Evolutionary conservation across 2,329 filamentous ascomycete genomes (phyloP), one percentile per base, ranked within the genome.

Genomic region (Diaporthe citri): DNA sequence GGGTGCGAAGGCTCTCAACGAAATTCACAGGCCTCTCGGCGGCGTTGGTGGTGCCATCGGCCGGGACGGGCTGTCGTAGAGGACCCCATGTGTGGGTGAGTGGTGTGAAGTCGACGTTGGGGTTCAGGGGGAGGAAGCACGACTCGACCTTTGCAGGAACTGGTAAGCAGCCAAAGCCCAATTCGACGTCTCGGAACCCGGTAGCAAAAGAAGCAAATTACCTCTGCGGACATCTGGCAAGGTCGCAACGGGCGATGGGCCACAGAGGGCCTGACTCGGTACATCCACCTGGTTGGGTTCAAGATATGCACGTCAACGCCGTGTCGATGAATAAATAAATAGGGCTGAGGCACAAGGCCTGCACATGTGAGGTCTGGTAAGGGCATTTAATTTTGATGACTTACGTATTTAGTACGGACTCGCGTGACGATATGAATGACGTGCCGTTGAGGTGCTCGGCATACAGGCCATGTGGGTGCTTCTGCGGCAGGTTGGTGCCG

Each of bases 1-100:
- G 80, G 2, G 87, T 88, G 78, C 87, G 86, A 17, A 89, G 80
- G 8, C 88, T 87, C 74, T 87, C 81, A 15, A 85, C 79, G 76
- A 88, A 89, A 69, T 71, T 78, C 25, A 74, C 55, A 3, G 64
- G 36, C 57, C 15, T 41, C 20, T 31, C 43, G 6, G 4, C 7
- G 25, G 25, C n/a, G 22, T 2, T 25, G 25, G 7, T 41, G 17
- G 13, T 36, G 31, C n/a, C 60, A 9, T 62, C 5, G 12, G 39
- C 13, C 59, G 39, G 10, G 17, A 28, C 46, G n/a, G 62, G 43
- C 3, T 13, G 9, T 3, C 56, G 39, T 1, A 77, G 69, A 34
- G 77, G 77, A 3, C 78, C 78, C 78, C 78, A 79, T 22, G 78
- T 77, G 46, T 78, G 71, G 5, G 71, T 46, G 13, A 78, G 77